These are phyloP conservation scores for Benincasa hispida DNA, from an alignment of 306 rosid genomes.

Conservation along the genomic window DNA sequence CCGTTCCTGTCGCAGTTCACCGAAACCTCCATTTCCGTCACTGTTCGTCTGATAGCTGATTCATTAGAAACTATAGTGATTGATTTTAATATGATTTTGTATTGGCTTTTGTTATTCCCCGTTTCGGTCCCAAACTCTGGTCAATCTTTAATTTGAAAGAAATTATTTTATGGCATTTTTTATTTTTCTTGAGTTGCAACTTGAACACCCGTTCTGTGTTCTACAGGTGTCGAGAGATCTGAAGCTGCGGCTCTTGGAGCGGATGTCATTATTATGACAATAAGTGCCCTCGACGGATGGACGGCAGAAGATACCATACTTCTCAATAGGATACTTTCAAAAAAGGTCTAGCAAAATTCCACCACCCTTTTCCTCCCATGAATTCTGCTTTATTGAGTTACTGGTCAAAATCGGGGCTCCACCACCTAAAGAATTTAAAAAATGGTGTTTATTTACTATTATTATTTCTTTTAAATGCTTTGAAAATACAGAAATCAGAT, in stretches of 20 bases:
- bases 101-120: neutral
- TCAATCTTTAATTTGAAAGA: neutral
- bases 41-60: too few species aligned
- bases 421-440: neutral
- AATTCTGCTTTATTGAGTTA: neutral
- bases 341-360: conserved; percentile 31
- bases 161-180: neutral
- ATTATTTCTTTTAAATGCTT: neutral
- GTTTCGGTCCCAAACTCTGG: neutral
- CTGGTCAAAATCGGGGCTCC: neutral
- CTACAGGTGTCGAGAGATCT: conserved; percentile 87
- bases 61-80: neutral
- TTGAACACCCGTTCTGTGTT: neutral
- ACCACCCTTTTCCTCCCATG: neutral
- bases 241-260: conserved; percentile 93
- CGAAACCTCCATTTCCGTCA: too few species aligned
- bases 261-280: conserved; percentile 71
- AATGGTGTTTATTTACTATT: neutral
- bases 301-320: conserved; percentile 71
- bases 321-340: conserved; percentile 55
- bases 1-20: too few species aligned
- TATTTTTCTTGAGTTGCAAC: neutral
- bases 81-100: neutral
- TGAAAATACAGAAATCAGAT: conserved; percentile 33
- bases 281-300: conserved; percentile 89